phyloP scores from a whole-genome alignment of 495 filamentous ascomycete species.

The Saxispiralis lemnorum region DNA sequence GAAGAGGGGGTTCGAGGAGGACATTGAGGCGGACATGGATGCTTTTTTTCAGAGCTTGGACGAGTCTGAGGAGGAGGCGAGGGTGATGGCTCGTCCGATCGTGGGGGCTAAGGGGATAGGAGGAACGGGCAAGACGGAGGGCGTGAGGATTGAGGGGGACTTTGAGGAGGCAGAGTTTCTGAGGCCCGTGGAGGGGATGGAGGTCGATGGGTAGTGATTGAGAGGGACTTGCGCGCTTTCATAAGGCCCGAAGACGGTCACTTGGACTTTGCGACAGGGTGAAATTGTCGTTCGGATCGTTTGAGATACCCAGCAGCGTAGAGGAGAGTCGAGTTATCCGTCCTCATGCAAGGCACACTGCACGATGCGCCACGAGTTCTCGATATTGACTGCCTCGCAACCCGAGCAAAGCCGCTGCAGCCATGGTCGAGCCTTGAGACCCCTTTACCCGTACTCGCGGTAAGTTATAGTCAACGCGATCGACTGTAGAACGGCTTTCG shows the following conservation, averaged over 20 bases:
- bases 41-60: conserved; percentile 18
- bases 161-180: conserved; percentile 26
- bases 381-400: too few species aligned
- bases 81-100: conserved; percentile 5
- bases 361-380: too few species aligned
- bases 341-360: too few species aligned
- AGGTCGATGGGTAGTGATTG: not conserved
- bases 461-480: too few species aligned
- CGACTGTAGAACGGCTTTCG: too few species aligned
- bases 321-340: too few species aligned
- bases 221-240: too few species aligned
- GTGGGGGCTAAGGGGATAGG: conserved; percentile 2
- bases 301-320: not conserved
- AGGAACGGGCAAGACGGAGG: not conserved
- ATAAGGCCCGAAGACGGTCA: too few species aligned
- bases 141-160: conserved; percentile 11
- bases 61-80: not conserved
- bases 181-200: conserved; percentile 16
- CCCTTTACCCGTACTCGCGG: too few species aligned
- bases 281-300: not conserved
- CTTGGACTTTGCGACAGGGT: not conserved
- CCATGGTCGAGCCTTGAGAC: too few species aligned
- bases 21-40: conserved; percentile 15
- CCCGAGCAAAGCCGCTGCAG: too few species aligned
- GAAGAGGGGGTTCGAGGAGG: conserved; percentile 14